Evolutionary conservation across 768 basidiomycete genomes (phyloP), one percentile per base, ranked within the genome.

Genomic region (Boletus rubescentipes): DNA sequence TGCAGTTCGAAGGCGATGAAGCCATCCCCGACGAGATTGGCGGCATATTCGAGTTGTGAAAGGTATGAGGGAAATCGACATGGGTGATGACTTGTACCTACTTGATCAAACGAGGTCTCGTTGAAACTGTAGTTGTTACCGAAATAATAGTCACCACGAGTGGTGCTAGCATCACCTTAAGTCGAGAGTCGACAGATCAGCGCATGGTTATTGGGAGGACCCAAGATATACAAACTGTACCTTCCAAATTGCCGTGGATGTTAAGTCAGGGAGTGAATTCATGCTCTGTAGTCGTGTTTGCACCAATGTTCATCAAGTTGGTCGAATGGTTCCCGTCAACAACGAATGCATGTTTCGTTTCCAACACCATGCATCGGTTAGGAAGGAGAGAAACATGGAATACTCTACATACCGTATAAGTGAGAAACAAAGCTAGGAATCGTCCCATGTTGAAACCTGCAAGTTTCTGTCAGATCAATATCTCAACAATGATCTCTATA

Each of bases 241-340:
- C 62, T 59, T 66, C 65, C 26, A 65, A 61, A 31, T 51, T 61
- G 5, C 65, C 57, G 11, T 67, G 64, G 18, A 51, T 65, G 16
- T 53, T 57, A 2, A 65, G 45, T 9, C 65, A 62, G 0, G 56
- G 51, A 41, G 54, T 52, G 36, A 51, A 34, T 29, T 37, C 11
- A 30, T 9, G 29, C 0, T 52, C 16, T n/a, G 26, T 39, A 9
- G 65, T 65, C 7, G 46, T 38, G n/a, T 65, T 65, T 37, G 49
- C 52, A 41, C 56, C 64, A 14, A 65, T 63, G 49, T 51, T 57
- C 61, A 64, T 64, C 48, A 65, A 47, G 12, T 65, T 66, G 11
- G 63, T 64, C 49, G 66, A 47, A 29, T 60, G 61, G n/a, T 66
- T 66, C 6, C 64, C 64, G 16, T 65, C 64, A 2, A 66, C 61